Conservation (phyloP, 2,329 filamentous ascomycete species). For the Bertia moriformis region DNA sequence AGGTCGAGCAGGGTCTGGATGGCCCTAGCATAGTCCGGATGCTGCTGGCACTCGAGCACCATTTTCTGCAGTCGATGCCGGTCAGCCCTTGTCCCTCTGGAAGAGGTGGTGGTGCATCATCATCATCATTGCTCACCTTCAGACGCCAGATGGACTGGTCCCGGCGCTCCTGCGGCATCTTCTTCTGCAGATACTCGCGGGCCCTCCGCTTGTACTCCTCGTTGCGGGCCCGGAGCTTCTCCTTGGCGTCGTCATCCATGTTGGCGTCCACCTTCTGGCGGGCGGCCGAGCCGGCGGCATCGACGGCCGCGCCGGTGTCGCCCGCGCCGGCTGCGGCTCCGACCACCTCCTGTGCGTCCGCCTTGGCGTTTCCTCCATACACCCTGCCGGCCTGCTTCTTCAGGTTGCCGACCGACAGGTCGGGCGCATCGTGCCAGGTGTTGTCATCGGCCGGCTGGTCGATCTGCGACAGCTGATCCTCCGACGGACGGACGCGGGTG, state of each 20-base stretch:
- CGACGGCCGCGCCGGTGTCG: slow-evolving; percentile 10
- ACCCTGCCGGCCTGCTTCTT: slow-evolving; percentile 36
- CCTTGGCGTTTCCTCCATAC: slow-evolving; percentile 36
- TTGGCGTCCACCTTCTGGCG: slow-evolving; percentile 34
- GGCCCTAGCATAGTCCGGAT: slow-evolving; percentile 85
- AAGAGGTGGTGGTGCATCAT: slow-evolving; percentile 24
- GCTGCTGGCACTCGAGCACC: slow-evolving; percentile 89
- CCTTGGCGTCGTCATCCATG: slow-evolving; percentile 43
- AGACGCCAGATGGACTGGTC: slow-evolving; percentile 84
- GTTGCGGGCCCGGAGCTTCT: slow-evolving; percentile 18
- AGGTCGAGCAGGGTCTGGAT: slow-evolving; percentile 73
- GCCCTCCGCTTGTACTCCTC: neutral
- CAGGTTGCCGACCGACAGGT: slow-evolving; percentile 56
- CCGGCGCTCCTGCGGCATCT: slow-evolving; percentile 82
- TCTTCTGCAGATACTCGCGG: slow-evolving; percentile 63
- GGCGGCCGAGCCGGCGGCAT: slow-evolving; percentile 13
- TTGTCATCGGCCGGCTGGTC: slow-evolving; percentile 84
- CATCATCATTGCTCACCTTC: slow-evolving; percentile 66
- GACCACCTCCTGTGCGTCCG: slow-evolving; percentile 44
- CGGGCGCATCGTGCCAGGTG: slow-evolving; percentile 78
- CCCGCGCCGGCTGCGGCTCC: slow-evolving; percentile 19
- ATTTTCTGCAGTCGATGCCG: slow-evolving; percentile 63
- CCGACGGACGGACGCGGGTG: slow-evolving; percentile 57
- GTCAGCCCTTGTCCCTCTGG: no score
- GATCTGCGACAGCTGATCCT: slow-evolving; percentile 63